phyloP scores from a whole-genome alignment of 2,329 filamentous ascomycete species.

The Xylaria sp. region DNA sequence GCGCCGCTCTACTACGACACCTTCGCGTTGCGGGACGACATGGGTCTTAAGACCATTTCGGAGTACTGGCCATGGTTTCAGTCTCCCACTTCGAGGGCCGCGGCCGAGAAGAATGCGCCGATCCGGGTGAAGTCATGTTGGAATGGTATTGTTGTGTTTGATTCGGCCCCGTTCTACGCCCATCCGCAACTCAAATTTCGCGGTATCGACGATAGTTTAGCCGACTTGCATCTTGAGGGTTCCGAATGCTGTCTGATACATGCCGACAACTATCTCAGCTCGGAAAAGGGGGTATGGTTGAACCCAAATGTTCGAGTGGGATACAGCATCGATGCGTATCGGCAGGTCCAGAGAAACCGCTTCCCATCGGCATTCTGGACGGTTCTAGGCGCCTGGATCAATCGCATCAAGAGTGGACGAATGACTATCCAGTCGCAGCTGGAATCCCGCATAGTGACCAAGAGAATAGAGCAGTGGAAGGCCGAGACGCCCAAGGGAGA shows the following conservation, averaged over 20 bases:
- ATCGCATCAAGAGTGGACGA: slow-evolving; percentile 48
- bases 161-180: slow-evolving; percentile 59
- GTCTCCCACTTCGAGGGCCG: slow-evolving; percentile 53
- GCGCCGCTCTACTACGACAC: slow-evolving; percentile 68
- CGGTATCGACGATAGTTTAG: slow-evolving; percentile 67
- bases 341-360: slow-evolving; percentile 50
- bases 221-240: slow-evolving; percentile 64
- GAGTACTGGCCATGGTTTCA: slow-evolving; percentile 70
- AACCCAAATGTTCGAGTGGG: slow-evolving; percentile 66
- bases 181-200: slow-evolving; percentile 65
- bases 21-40: slow-evolving; percentile 66
- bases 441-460: slow-evolving; percentile 53
- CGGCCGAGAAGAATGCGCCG: slow-evolving; percentile 61
- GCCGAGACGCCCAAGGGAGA: slow-evolving; percentile 49
- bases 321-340: slow-evolving; percentile 57
- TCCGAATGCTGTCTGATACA: slow-evolving; percentile 72
- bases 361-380: slow-evolving; percentile 58
- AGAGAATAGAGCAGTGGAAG: slow-evolving; percentile 56
- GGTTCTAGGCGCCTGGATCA: slow-evolving; percentile 54
- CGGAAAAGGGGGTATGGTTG: slow-evolving; percentile 60
- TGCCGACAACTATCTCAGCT: slow-evolving; percentile 62
- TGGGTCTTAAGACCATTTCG: slow-evolving; percentile 62
- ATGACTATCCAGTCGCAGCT: slow-evolving; percentile 51
- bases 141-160: slow-evolving; percentile 68
- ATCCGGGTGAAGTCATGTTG: slow-evolving; percentile 73